phyloP scores from a whole-genome alignment of 192 early-diverging fungal genomes.

The Dissophora ornata region DNA sequence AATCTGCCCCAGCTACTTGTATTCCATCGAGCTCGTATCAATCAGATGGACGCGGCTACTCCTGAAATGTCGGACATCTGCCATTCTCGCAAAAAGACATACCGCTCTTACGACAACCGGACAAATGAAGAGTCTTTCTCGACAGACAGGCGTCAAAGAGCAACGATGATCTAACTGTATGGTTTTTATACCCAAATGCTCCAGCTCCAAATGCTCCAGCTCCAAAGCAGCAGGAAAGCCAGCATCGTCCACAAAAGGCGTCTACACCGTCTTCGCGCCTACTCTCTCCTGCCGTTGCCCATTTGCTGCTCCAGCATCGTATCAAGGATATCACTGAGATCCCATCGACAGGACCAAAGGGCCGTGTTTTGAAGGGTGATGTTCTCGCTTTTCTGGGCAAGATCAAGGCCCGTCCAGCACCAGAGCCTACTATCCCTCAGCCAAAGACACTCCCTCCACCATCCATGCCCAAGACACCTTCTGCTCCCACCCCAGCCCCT shows the following conservation, averaged over 20 bases:
- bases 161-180: conserved; percentile 4
- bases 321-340: conserved; percentile 62
- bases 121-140: no score
- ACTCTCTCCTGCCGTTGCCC: conserved; percentile 63
- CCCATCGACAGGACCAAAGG: conserved; percentile 72
- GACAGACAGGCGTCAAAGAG: no score
- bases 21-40: no score
- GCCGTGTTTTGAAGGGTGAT: conserved; percentile 80
- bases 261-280: conserved; percentile 58
- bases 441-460: conserved; percentile 51
- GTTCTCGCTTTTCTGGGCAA: conserved; percentile 73
- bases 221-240: conserved; percentile 54
- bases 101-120: no score
- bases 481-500: conserved; percentile 5
- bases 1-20: no score
- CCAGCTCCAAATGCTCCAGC: no score
- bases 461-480: conserved; percentile 1
- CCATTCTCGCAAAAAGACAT: no score
- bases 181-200: no score
- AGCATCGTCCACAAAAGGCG: conserved; percentile 25
- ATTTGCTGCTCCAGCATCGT: conserved; percentile 63
- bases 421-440: conserved; percentile 58
- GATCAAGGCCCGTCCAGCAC: conserved; percentile 62
- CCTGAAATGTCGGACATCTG: no score
- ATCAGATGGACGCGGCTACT: no score